Evolutionary conservation across 2,329 filamentous ascomycete species (phyloP).

Genomic region (Pseudogymnoascus sp.): DNA sequence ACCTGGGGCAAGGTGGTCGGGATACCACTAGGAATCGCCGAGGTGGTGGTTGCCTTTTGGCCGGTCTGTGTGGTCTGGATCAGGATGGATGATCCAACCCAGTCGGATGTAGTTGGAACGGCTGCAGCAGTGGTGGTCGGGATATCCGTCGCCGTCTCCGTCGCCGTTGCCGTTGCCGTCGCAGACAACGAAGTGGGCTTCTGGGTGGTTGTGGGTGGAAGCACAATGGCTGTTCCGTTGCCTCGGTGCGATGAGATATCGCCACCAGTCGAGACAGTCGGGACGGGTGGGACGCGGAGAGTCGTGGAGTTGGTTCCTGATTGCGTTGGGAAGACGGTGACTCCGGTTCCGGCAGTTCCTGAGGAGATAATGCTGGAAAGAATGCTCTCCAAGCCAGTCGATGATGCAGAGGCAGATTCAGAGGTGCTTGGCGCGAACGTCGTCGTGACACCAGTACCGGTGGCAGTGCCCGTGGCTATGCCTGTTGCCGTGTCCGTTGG

Average conservation of each 20-base stretch:
- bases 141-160: no score
- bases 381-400: background rate
- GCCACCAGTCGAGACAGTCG: background rate
- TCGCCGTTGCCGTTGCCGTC: no score
- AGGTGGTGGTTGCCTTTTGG: background rate
- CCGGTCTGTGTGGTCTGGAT: background rate
- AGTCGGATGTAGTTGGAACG: background rate
- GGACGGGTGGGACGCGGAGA: background rate
- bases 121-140: background rate
- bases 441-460: background rate
- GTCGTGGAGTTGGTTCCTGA: background rate
- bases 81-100: constrained; percentile 3
- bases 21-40: constrained; percentile 41
- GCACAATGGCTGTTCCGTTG: background rate
- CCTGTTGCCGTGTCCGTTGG: background rate
- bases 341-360: background rate
- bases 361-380: background rate
- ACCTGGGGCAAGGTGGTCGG: constrained; percentile 63
- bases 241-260: background rate
- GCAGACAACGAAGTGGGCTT: background rate
- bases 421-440: background rate
- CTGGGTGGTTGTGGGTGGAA: background rate
- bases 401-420: background rate
- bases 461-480: background rate
- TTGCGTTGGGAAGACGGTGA: background rate